Evolutionary conservation across 75 land plant species (phyloP), one percentile per base, ranked within the genome.

Genomic region (Chamaecyparis obtusa): DNA sequence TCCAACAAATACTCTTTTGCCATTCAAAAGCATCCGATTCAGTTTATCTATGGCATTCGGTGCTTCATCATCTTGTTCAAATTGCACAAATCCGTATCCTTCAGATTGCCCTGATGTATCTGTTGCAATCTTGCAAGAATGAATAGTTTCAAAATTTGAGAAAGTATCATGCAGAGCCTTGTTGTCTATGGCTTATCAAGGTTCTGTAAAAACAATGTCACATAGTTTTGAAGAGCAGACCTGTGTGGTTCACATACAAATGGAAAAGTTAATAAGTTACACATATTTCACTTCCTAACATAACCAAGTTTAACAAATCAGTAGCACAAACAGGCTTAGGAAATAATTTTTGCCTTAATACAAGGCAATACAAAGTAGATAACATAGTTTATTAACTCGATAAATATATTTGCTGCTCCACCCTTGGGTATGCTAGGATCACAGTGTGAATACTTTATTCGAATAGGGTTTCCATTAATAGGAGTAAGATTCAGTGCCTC

Each of bases 21-120:
- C 97, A 89, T 94, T 93, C 0, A 97, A 35, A 32, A 95, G 93
- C 99, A 95, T 97, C 1, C 97, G 97, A 90, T 97, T 95, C 77
- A 95, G 91, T 84, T 95, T 88, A 5, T 94, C 93, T 16, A 97
- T 97, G 24, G 97, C 99, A 60, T 49, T 89, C 87, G 92, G 94
- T 41, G 97, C 99, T 51, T 95, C 79, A 51, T 95, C 96, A 74
- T 97, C 97, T 60, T 86, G 92, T 41, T 95, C 99, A 89, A 91
- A 97, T 86, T 97, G 99, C 1, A 97, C 97, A 89, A 93, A 97
- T 2, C 99, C 99, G 89, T 94, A 94, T 2, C 99, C 97, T 89
- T 94, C 94, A 14, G 99, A 97, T 56, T 92, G 93, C 14, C 99
- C 99, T 84, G 83, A 77, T 46, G 85, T 19, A 90, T 95, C 99